These are phyloP conservation scores for Sporothrix mexicana DNA, from an alignment of 2,329 filamentous ascomycete genomes.

Conservation along the genomic window DNA sequence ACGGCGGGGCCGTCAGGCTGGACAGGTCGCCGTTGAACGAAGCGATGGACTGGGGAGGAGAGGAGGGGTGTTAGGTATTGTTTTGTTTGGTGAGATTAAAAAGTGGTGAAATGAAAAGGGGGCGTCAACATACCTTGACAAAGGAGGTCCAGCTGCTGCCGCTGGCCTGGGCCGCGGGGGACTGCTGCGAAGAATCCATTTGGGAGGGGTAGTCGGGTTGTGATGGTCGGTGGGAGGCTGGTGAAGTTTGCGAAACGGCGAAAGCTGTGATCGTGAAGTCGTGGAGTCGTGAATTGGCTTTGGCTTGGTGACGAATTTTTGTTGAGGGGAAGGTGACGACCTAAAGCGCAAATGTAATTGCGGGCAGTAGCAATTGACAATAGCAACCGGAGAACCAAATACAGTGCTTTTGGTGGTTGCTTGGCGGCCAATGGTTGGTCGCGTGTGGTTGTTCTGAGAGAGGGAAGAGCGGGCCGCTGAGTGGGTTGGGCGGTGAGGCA, in stretches of 20 bases:
- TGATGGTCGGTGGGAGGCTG: not conserved
- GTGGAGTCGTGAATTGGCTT: not conserved
- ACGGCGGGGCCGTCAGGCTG: constrained; percentile 79
- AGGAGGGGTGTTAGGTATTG: constrained; percentile 10
- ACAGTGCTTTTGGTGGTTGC: not conserved
- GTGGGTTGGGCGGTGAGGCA: constrained; percentile 15
- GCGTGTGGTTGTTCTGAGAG: constrained; percentile 2
- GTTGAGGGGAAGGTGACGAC: constrained; percentile 11
- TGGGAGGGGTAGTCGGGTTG: constrained; percentile 8
- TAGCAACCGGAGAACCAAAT: not conserved
- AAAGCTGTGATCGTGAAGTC: not conserved
- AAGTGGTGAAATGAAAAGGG: not conserved
- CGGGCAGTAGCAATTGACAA: not conserved
- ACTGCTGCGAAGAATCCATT: constrained; percentile 35
- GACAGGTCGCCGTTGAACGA: constrained; percentile 84
- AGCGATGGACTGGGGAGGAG: constrained; percentile 65
- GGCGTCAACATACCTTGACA: constrained; percentile 52
- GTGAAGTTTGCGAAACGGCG: not conserved
- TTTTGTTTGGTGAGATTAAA: not conserved
- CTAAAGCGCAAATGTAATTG: constrained; percentile 7
- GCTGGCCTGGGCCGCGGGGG: constrained; percentile 46
- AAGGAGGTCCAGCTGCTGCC: constrained; percentile 58
- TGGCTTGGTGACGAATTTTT: constrained; percentile 9
- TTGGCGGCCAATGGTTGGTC: constrained; percentile 16
- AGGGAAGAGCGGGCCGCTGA: constrained; percentile 16